Base-by-base conservation (phyloP, 768 basidiomycete species). In the Termitomyces sp. region DNA sequence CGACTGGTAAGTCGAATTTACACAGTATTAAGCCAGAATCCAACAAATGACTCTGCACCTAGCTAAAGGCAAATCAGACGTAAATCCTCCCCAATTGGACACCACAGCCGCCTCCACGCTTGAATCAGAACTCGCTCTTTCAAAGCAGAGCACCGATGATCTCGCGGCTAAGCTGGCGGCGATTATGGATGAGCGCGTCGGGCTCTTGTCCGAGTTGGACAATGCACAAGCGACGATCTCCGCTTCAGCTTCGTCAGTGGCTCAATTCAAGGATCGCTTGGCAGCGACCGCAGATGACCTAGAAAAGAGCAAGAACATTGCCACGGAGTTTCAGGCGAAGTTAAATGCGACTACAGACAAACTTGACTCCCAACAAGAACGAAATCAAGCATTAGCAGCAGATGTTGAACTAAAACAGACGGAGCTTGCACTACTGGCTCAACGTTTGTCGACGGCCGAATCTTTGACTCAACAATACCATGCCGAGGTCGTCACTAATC, bases 121-220 rank as follows among this genome's bases (percentile, higher is more conserved):
- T 12, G 56, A 60, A 53, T 58, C 48, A 15, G 63, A 58, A 38
- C 49, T 59, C 38, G 59, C 18, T 42, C 45, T 58, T 59, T 64
- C 63, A 18, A 63, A 60, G 46, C 48, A 45, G 50, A 64, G 63
- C 55, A 38, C 61, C 33, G 66, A 67, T 12, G 61, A 56, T 12
- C 48, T 67, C 33, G 42, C 39, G 22, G 44, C 28, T 13, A 55
- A 65, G 46, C 57, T 75, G 35, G 58, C 35, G 8, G 55, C 55
- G 15, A 59, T 62, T 44, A 53, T 58, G 40, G 36, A 56, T 12
- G 60, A 63, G 46, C 60, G 69, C 20, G 45, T 55, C 7, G 59
- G 42, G 38, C 54, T 65, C 13, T 36, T 46, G 28, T 39, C 49
- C 22, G 18, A 63, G 42, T 44, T 66, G 20, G 58, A 67, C 35